Conservation (phyloP, 2,329 filamentous ascomycete genomes). For the Epichloe coenophiala region DNA sequence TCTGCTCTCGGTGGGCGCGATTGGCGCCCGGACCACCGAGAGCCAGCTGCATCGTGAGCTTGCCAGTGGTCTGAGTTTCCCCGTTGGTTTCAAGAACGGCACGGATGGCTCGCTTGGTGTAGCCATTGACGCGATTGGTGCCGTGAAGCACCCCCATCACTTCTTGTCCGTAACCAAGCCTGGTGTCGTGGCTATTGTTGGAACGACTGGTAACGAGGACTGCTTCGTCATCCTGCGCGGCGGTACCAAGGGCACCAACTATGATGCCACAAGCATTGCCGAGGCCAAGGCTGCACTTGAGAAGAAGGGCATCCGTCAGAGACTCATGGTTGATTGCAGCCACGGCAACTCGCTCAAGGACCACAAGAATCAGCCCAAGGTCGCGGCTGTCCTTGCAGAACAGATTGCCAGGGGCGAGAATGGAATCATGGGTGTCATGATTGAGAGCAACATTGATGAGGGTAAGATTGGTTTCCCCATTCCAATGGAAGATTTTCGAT, state of each 20-base stretch:
- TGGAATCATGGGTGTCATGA: constrained; percentile 92
- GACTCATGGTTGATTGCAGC: constrained; percentile 96
- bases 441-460: constrained; percentile 95
- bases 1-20: constrained; percentile 86
- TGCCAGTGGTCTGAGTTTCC: constrained; percentile 89
- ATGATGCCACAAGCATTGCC: constrained; percentile 71
- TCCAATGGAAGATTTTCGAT: not conserved
- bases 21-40: constrained; percentile 92
- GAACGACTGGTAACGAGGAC: constrained; percentile 87
- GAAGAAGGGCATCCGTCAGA: constrained; percentile 59
- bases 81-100: constrained; percentile 98
- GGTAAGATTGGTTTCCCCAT: constrained; percentile 18
- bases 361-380: constrained; percentile 93
- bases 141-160: constrained; percentile 71
- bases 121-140: constrained; percentile 90
- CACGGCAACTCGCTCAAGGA: constrained; percentile 96
- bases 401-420: constrained; percentile 80
- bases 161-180: constrained; percentile 99
- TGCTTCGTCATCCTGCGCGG: constrained; percentile 94
- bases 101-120: constrained; percentile 86
- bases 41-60: constrained; percentile 93
- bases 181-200: constrained; percentile 85
- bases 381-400: constrained; percentile 52
- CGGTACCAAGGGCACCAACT: constrained; percentile 87
- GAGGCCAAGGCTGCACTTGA: constrained; percentile 62